Evolutionary conservation across 1,284 basidiomycete species (phyloP), one percentile per base, ranked within the genome.

Genomic region (Leccinum subfulvum): DNA sequence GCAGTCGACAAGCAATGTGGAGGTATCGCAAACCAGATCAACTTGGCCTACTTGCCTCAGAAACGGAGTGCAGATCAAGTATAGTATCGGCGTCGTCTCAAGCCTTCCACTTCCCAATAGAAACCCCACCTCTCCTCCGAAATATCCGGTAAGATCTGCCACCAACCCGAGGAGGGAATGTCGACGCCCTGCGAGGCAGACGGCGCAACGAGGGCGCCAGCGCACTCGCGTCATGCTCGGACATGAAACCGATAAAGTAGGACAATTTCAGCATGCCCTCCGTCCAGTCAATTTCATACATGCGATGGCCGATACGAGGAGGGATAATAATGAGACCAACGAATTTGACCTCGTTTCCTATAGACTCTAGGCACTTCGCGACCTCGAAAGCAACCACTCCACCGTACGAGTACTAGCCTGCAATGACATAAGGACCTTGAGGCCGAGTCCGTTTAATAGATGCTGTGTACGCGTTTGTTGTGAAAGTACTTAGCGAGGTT

Each of bases 351-450:
- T 68, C 65, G 26, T 75, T 74, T 1, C 77, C 77, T 58, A 67
- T 67, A 1, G 65, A 64, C 59, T 76, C 75, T 39, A 82, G 74
- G 18, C 66, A 64, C 64, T 80, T 79, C 5, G 73, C 75, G 14
- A 82, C 73, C 63, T 82, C 79, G 61, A 80, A 82, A 2, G 78
- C 79, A 14, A 79, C 76, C 53, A 77, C 77, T 44, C 80, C 81
- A 56, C 81, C 81, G 57, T 78, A 81, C 54, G 77, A 79, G 71
- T 33, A 33, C 30, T 82, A 82, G 5, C 81, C 81, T 0, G 76
- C 79, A 28, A 82, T 66, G 47, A 76, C 74, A 64, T 78, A 81
- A 1, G 81, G 80, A 0, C 81, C 81, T 1, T 60, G 65, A 6
- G 80, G 77, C 56, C 77, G 76, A 4, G 69, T 65, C 16, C 67